Conservation (phyloP, 495 filamentous ascomycete species). For the Penicillium maclennaniae region DNA sequence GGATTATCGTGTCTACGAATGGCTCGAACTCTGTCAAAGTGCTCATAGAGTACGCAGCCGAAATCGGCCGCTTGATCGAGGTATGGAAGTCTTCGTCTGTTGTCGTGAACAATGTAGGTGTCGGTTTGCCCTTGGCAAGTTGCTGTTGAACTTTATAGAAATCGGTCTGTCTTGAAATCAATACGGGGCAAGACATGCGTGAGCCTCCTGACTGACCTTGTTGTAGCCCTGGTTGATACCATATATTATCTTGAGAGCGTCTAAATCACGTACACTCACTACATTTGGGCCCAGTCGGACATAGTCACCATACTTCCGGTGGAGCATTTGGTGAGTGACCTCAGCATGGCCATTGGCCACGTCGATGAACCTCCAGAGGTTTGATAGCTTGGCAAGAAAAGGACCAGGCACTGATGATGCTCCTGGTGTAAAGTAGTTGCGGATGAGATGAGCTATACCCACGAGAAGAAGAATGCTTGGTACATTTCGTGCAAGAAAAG, state of each 20-base stretch:
- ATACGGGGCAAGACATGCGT: background rate
- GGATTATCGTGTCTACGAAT: slow-evolving; percentile 32
- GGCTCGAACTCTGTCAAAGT: slow-evolving; percentile 36
- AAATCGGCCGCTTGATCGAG: slow-evolving; percentile 38
- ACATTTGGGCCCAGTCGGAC: slow-evolving; percentile 58
- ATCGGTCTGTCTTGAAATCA: slow-evolving; percentile 11
- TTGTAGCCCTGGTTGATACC: slow-evolving; percentile 18
- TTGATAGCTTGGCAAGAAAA: slow-evolving; percentile 12
- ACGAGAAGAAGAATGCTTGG: slow-evolving; percentile 2
- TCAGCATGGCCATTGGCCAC: slow-evolving; percentile 25
- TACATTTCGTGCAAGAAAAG: slow-evolving; percentile 1
- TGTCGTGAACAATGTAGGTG: slow-evolving; percentile 34
- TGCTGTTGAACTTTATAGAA: slow-evolving; percentile 30
- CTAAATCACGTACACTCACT: slow-evolving; percentile 46
- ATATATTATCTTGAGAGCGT: slow-evolving; percentile 31
- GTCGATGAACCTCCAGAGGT: slow-evolving; percentile 17
- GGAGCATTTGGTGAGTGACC: slow-evolving; percentile 33
- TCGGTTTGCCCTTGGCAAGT: slow-evolving; percentile 21
- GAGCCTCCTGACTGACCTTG: slow-evolving; percentile 2
- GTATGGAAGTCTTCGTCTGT: slow-evolving; percentile 38
- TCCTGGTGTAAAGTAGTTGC: slow-evolving; percentile 15
- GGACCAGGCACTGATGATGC: slow-evolving; percentile 12
- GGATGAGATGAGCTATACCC: slow-evolving; percentile 5
- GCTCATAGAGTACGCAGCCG: slow-evolving; percentile 35
- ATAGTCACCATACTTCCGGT: slow-evolving; percentile 49